These are phyloP conservation scores for Microglena sp. DNA, from an alignment of 139 green algal species.

Conservation along the genomic window DNA sequence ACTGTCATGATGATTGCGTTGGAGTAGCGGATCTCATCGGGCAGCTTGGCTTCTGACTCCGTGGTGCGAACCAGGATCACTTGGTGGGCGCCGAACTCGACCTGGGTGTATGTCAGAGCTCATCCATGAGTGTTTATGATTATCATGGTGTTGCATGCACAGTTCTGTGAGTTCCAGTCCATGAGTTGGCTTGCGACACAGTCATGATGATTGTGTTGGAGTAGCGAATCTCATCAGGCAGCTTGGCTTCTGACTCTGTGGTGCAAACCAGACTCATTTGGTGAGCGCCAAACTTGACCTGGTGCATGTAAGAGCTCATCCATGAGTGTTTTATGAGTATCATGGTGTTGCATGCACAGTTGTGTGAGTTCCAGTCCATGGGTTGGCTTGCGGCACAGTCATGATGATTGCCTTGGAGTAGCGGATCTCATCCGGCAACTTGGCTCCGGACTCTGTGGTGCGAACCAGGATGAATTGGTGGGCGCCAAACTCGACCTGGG, in stretches of 20 bases:
- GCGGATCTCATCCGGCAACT: slow-evolving; percentile 36
- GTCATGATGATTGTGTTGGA: slow-evolving; percentile 57
- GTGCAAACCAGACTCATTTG: slow-evolving; percentile 63
- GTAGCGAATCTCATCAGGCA: slow-evolving; percentile 38
- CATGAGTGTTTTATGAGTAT: too few species aligned
- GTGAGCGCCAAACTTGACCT: slow-evolving; percentile 71
- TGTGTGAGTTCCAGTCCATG: too few species aligned
- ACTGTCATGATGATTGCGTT: slow-evolving; percentile 62
- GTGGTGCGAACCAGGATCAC: slow-evolving; percentile 55
- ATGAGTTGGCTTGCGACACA: too few species aligned
- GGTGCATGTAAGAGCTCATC: too few species aligned
- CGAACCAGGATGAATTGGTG: too few species aligned
- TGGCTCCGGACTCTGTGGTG: slow-evolving; percentile 17
- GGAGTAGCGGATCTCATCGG: slow-evolving; percentile 28
- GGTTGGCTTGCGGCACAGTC: slow-evolving; percentile 53
- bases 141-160: too few species aligned
- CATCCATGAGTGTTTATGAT: too few species aligned
- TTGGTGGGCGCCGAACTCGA: slow-evolving; percentile 74
- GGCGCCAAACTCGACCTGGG: too few species aligned
- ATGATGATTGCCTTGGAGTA: slow-evolving; percentile 51
- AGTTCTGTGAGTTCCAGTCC: too few species aligned
- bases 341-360: too few species aligned
- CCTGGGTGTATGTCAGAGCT: slow-evolving; percentile 26
- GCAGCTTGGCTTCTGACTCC: slow-evolving; percentile 31
- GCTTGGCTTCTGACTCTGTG: slow-evolving; percentile 18